These are phyloP conservation scores for Alternaria triticina DNA, from an alignment of 2,329 filamentous ascomycete species.

Conservation along the genomic window DNA sequence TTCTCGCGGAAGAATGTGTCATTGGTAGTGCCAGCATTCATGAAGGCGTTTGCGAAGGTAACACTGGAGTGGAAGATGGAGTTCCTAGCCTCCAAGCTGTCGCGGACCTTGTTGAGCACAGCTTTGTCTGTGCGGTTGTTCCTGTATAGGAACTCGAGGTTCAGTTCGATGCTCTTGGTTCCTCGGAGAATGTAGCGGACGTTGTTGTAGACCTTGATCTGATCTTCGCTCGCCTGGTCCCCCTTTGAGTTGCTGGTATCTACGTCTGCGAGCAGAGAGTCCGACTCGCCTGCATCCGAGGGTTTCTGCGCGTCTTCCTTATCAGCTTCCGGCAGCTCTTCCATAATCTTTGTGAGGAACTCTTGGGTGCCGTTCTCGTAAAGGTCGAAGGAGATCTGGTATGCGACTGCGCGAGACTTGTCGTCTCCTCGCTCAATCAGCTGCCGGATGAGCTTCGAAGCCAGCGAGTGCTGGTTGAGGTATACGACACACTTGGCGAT, in stretches of 20 bases:
- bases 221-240: constrained; percentile 55
- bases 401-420: constrained; percentile 82
- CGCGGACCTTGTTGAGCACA: constrained; percentile 94
- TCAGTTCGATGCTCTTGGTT: constrained; percentile 91
- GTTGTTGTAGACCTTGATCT: constrained; percentile 61
- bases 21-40: constrained; percentile 98
- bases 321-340: constrained; percentile 68
- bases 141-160: constrained; percentile 94
- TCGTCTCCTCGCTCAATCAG: constrained; percentile 81
- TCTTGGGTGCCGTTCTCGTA: constrained; percentile 99
- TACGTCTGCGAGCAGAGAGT: constrained; percentile 63
- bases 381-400: constrained; percentile 96
- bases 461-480: constrained; percentile 88
- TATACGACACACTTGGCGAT: constrained; percentile 98
- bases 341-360: constrained; percentile 88
- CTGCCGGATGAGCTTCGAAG: constrained; percentile 81
- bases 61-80: constrained; percentile 98
- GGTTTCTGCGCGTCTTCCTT: constrained; percentile 54
- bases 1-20: constrained; percentile 99
- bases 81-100: constrained; percentile 93
- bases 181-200: constrained; percentile 76
- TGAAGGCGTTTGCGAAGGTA: constrained; percentile 97
- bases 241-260: constrained; percentile 59
- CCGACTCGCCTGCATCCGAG: constrained; percentile 63
- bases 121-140: constrained; percentile 92